Evolutionary conservation across 2,329 filamentous ascomycete genomes (phyloP).

Genomic region (Teratosphaeriaceae sp.): DNA sequence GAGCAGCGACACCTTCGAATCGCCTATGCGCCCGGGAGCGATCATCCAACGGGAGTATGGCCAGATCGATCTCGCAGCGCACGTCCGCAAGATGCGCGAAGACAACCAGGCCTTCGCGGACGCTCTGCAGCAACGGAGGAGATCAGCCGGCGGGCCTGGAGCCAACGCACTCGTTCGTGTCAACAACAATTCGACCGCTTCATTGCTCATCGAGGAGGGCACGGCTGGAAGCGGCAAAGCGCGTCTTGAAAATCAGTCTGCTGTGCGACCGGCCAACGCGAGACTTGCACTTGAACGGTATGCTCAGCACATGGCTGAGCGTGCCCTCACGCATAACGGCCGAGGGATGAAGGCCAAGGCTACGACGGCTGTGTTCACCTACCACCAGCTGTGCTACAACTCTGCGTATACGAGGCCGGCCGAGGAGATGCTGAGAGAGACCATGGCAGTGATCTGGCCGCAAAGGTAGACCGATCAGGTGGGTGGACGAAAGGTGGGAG

Average conservation of each 20-base stretch:
- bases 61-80: background rate
- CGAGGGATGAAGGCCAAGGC: constrained; percentile 7
- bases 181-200: too few relatives aligned
- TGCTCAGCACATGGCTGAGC: constrained; percentile 7
- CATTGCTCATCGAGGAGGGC: too few relatives aligned
- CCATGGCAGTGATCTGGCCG: too few relatives aligned
- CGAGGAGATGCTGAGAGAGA: constrained; percentile 15
- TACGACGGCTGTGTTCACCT: constrained; percentile 11
- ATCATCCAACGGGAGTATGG: too few relatives aligned
- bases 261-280: background rate
- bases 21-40: too few relatives aligned
- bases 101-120: background rate
- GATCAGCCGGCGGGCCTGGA: too few relatives aligned
- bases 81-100: background rate
- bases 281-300: constrained; percentile 2
- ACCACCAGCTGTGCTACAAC: constrained; percentile 14
- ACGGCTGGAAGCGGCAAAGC: too few relatives aligned
- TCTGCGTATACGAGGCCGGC: constrained; percentile 19
- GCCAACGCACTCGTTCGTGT: too few relatives aligned
- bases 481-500: too few relatives aligned
- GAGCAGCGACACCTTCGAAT: too few relatives aligned
- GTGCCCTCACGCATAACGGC: constrained; percentile 2
- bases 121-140: constrained; percentile 25
- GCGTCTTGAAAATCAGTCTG: background rate
- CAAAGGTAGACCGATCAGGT: too few relatives aligned